Conservation (phyloP, 495 filamentous ascomycete genomes). For the Aspergillus affinis region DNA sequence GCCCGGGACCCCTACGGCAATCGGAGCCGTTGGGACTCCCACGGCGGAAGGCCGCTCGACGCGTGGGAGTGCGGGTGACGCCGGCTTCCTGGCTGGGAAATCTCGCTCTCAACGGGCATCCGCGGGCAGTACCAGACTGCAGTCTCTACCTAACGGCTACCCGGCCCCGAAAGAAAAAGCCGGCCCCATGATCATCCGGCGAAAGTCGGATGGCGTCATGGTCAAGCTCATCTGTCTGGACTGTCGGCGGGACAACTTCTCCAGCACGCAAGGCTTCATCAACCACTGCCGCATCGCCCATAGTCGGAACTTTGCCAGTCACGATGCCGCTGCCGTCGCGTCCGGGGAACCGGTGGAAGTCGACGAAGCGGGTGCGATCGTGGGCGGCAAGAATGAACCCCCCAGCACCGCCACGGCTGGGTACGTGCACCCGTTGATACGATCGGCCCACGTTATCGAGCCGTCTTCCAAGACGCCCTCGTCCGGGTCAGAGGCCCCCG, state of each 20-base stretch:
- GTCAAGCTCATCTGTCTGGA: constrained; percentile 87
- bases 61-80: constrained; percentile 67
- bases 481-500: constrained; percentile 44
- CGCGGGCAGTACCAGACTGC: constrained; percentile 56
- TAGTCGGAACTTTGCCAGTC: constrained; percentile 84
- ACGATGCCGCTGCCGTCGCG: constrained; percentile 88
- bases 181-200: constrained; percentile 59
- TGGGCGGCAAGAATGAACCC: constrained; percentile 50
- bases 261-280: constrained; percentile 94
- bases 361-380: constrained; percentile 57
- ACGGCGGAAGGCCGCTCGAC: constrained; percentile 65
- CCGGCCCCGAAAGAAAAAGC: constrained; percentile 65
- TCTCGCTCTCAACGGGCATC: constrained; percentile 61
- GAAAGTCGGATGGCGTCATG: constrained; percentile 57
- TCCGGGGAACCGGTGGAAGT: constrained; percentile 80
- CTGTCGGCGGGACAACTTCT: constrained; percentile 86
- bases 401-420: constrained; percentile 39
- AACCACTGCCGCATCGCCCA: constrained; percentile 98
- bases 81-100: constrained; percentile 53
- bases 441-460: constrained; percentile 57
- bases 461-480: constrained; percentile 48
- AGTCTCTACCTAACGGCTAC: constrained; percentile 71
- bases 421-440: constrained; percentile 69
- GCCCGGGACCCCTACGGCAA: constrained; percentile 25
- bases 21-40: constrained; percentile 34